phyloP scores from a whole-genome alignment of 768 basidiomycete genomes.

The Hemileccinum impolitum region DNA sequence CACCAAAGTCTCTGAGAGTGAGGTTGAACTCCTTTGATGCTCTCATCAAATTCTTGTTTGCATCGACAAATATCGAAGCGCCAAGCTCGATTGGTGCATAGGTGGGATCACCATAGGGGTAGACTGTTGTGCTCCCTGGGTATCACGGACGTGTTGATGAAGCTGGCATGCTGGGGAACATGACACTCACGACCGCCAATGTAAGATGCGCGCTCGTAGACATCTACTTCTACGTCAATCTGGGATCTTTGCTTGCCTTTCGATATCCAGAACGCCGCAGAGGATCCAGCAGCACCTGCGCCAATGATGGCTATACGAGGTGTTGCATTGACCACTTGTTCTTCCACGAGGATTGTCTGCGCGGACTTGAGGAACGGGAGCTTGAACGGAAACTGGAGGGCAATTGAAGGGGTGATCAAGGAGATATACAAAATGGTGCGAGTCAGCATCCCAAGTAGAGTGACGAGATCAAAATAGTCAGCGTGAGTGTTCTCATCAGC shows the following conservation, averaged over 20 bases:
- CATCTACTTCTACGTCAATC: slow-evolving; percentile 72
- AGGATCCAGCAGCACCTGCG: slow-evolving; percentile 83
- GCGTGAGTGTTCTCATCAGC: too few species aligned
- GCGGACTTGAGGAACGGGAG: slow-evolving; percentile 51
- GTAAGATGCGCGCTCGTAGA: slow-evolving; percentile 75
- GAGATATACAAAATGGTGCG: slow-evolving; percentile 18
- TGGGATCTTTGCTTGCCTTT: slow-evolving; percentile 71
- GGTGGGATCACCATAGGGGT: slow-evolving; percentile 60
- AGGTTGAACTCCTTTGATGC: slow-evolving; percentile 82
- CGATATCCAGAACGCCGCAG: slow-evolving; percentile 81
- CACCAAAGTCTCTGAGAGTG: slow-evolving; percentile 47
- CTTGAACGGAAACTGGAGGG: slow-evolving; percentile 50
- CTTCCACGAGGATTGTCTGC: slow-evolving; percentile 17
- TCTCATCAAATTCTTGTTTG: slow-evolving; percentile 68
- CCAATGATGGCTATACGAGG: slow-evolving; percentile 83
- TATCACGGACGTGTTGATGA: slow-evolving; percentile 3
- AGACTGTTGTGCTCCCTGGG: slow-evolving; percentile 72
- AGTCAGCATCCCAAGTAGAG: too few species aligned
- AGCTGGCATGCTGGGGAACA: neutral
- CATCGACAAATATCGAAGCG: slow-evolving; percentile 80
- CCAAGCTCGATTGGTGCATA: slow-evolving; percentile 76
- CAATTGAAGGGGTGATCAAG: slow-evolving; percentile 23
- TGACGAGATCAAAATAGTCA: too few species aligned
- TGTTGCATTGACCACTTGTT: slow-evolving; percentile 20
- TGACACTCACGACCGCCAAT: slow-evolving; percentile 78